phyloP scores from a whole-genome alignment of 805 yeast species.

The Cyberlindnera galapagoensis region DNA sequence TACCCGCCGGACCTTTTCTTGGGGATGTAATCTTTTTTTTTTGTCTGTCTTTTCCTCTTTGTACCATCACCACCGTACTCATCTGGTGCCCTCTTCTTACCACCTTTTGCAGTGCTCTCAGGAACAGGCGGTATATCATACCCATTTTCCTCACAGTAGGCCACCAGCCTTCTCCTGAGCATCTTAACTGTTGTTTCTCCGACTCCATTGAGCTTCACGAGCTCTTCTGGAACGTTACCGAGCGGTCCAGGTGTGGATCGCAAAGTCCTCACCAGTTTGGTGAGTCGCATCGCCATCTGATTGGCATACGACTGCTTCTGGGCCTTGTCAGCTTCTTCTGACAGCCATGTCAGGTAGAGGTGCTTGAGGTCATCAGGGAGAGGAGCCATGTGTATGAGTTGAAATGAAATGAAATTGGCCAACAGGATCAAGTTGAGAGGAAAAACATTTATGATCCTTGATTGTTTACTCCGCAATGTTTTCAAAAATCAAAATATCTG shows the following conservation, averaged over 20 bases:
- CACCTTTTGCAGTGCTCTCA: slow-evolving; percentile 7
- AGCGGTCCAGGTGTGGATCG: slow-evolving; percentile 38
- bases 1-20: slow-evolving; percentile 75
- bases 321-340: slow-evolving; percentile 42
- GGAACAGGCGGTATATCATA: slow-evolving; percentile 34
- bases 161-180: slow-evolving; percentile 39
- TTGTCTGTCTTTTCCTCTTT: slow-evolving; percentile 18
- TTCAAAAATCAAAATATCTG: too few relatives aligned
- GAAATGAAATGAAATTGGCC: not conserved
- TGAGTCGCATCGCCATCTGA: slow-evolving; percentile 47
- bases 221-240: slow-evolving; percentile 44
- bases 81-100: slow-evolving; percentile 8
- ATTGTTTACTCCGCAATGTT: too few relatives aligned
- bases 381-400: slow-evolving; percentile 7
- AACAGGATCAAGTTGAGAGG: too few relatives aligned
- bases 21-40: slow-evolving; percentile 54
- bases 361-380: slow-evolving; percentile 43
- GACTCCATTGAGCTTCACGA: slow-evolving; percentile 54
- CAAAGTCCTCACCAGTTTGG: slow-evolving; percentile 50
- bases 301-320: slow-evolving; percentile 40
- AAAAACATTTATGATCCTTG: too few relatives aligned
- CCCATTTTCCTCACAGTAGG: slow-evolving; percentile 53
- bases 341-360: slow-evolving; percentile 52
- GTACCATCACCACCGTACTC: slow-evolving; percentile 9
- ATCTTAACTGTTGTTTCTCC: slow-evolving; percentile 62